These are phyloP conservation scores for Physcomitrium patens DNA, from an alignment of 225 moss, liverwort and hornwort species.

Conservation along the genomic window DNA sequence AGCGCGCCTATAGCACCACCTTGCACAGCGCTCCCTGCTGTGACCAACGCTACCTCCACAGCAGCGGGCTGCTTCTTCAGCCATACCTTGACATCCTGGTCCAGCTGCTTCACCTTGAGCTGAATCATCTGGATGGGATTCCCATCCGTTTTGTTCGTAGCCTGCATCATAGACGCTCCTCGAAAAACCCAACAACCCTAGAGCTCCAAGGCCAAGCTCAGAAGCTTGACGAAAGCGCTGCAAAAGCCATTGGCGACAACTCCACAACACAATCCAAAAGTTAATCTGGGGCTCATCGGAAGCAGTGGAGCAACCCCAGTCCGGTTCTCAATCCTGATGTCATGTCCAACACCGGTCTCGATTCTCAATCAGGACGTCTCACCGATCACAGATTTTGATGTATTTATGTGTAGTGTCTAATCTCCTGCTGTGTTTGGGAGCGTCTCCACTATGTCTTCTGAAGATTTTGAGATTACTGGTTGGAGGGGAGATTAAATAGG, in stretches of 20 bases:
- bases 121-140: constrained; percentile 55
- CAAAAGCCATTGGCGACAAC: not conserved
- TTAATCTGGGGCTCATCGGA: too few species aligned
- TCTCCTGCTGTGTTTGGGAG: too few species aligned
- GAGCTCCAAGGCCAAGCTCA: not conserved
- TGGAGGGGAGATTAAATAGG: too few species aligned
- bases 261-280: not conserved
- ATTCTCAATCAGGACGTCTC: too few species aligned
- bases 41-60: constrained; percentile 76
- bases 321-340: too few species aligned
- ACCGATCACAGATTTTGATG: too few species aligned
- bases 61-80: constrained; percentile 79
- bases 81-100: constrained; percentile 77
- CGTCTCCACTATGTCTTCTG: too few species aligned
- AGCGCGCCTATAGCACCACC: constrained; percentile 88
- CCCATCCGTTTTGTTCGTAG: constrained; percentile 36
- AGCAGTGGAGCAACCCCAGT: too few species aligned
- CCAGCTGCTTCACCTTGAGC: constrained; percentile 65
- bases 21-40: constrained; percentile 77
- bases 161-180: constrained; percentile 39
- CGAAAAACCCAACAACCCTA: constrained; percentile 38
- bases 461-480: too few species aligned
- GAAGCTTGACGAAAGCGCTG: not conserved
- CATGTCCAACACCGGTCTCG: too few species aligned
- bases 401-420: too few species aligned